phyloP scores from a whole-genome alignment of 2,329 filamentous ascomycete genomes.

The Monosporascus sp. region DNA sequence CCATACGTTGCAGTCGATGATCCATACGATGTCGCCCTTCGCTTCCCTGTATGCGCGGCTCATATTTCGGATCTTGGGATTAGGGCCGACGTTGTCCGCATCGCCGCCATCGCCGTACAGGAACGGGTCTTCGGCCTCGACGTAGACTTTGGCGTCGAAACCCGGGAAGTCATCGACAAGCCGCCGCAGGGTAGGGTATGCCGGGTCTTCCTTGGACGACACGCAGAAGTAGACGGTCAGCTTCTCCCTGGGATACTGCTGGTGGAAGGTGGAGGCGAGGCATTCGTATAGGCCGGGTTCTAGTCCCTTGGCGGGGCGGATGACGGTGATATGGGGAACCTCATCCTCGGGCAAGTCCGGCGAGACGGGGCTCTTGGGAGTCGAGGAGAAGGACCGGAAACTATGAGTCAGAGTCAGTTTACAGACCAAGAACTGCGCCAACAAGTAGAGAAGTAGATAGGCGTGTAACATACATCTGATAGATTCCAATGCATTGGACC shows the following conservation, averaged over 20 bases:
- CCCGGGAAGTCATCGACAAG: constrained; percentile 68
- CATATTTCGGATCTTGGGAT: constrained; percentile 98
- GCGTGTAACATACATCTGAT: constrained; percentile 43
- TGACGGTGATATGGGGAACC: constrained; percentile 79
- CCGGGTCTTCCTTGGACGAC: constrained; percentile 67
- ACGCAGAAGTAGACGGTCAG: constrained; percentile 81
- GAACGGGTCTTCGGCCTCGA: constrained; percentile 77
- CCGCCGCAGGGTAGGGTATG: constrained; percentile 66
- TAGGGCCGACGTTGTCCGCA: constrained; percentile 69
- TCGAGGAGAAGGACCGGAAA: constrained; percentile 48
- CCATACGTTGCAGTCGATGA: constrained; percentile 97
- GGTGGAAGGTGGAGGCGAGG: constrained; percentile 76
- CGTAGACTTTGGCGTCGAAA: constrained; percentile 65
- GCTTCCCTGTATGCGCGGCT: constrained; percentile 88
- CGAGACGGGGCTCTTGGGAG: constrained; percentile 45
- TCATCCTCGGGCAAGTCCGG: constrained; percentile 44
- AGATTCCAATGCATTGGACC: constrained; percentile 52
- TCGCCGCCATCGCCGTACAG: constrained; percentile 51
- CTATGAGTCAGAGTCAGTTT: constrained; percentile 28
- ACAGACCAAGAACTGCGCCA: neutral
- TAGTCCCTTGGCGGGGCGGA: constrained; percentile 88
- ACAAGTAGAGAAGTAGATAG: too few relatives aligned
- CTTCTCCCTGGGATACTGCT: constrained; percentile 72
- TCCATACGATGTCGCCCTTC: constrained; percentile 84
- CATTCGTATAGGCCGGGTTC: constrained; percentile 91